Base-by-base conservation (phyloP, 2,329 filamentous ascomycete species). In the Arthroderma uncinatum region DNA sequence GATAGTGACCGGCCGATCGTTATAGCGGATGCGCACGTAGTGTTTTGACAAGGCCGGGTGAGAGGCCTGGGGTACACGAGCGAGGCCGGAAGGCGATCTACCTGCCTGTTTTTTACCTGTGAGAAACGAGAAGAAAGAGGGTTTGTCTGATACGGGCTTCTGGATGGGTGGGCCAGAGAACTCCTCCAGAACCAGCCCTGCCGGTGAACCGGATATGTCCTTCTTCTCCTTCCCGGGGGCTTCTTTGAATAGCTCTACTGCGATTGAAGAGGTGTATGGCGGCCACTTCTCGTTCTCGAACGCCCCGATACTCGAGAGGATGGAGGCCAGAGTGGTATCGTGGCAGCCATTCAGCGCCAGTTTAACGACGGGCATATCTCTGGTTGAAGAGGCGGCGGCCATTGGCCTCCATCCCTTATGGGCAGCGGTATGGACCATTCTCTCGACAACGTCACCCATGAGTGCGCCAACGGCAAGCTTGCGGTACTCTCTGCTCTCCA, bases 1-100 rank as follows among this genome's bases (percentile, higher is more conserved):
- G 16, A 98, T 79, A 12, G 79, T 82, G 67, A 97, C 82, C 2
- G 89, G 81, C 55, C 80, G 78, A 69, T 97, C 93, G 65, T 98
- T 98, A 72, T 95, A 98, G 54, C 91, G 82, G 58, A 98, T 71
- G 16, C 93, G 84, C 12, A 98, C 92, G 71, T 87, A 98, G 75
- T 94, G 90, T 1, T 82, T 85, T 16, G 64, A 10, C 61, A 61
- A 4, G 3, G 67, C 63, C 0, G 65, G 66, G 55, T 72, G 65
- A 42, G 64, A 63, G 0, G 64, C 65, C 25, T 70, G 61, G 8
- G 68, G 66, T 9, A 65, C 61, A 53, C 71, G 71, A n/a, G 70
- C 69, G 1, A 68, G 68, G 16, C 65, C 62, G 10, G 68, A 69
- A 1, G 65, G 61, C 62, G 44, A 28, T 8, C 62, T 53, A 21